These are phyloP conservation scores for Penicillium cinerascens DNA, from an alignment of 495 filamentous ascomycete genomes.

Conservation along the genomic window DNA sequence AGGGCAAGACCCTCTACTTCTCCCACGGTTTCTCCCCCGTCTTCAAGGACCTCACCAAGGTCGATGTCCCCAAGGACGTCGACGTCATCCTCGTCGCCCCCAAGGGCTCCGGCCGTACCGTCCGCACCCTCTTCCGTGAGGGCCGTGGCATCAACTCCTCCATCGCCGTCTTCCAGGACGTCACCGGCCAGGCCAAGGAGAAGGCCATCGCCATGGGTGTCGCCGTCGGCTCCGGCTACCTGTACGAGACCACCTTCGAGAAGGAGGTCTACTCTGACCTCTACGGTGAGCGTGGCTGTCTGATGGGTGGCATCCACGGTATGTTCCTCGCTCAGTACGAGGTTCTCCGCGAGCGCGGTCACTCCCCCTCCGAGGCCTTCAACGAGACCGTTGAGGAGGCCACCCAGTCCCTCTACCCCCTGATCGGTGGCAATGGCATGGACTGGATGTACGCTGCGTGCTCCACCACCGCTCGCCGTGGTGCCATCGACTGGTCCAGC, in stretches of 20 bases:
- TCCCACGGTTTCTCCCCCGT: constrained; percentile 99
- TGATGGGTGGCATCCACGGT: constrained; percentile 99
- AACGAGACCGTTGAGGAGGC: constrained; percentile 99
- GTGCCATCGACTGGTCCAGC: constrained; percentile 97
- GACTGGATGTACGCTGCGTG: constrained; percentile 99
- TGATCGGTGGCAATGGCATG: constrained; percentile 96
- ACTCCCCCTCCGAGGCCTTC: constrained; percentile 97
- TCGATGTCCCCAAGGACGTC: constrained; percentile 90
- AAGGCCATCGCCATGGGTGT: constrained; percentile 96
- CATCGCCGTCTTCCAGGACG: constrained; percentile 97
- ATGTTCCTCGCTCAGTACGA: constrained; percentile 99
- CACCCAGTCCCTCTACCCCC: constrained; percentile 93
- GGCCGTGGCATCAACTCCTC: constrained; percentile 99
- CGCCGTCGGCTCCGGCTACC: constrained; percentile 92
- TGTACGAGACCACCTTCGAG: constrained; percentile 99
- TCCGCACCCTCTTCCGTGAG: constrained; percentile 95
- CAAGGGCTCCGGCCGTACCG: constrained; percentile 97
- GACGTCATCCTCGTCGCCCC: constrained; percentile 99
- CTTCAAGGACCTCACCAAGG: constrained; percentile 99
- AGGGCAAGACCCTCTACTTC: constrained; percentile 99
- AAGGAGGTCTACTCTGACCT: constrained; percentile 99
- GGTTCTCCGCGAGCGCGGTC: constrained; percentile 96
- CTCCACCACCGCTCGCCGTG: constrained; percentile 96
- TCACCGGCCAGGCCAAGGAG: constrained; percentile 97
- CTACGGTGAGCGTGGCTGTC: constrained; percentile 98